Evolutionary conservation across 1,284 basidiomycete genomes (phyloP).

Genomic region (Sparassis latifolia): DNA sequence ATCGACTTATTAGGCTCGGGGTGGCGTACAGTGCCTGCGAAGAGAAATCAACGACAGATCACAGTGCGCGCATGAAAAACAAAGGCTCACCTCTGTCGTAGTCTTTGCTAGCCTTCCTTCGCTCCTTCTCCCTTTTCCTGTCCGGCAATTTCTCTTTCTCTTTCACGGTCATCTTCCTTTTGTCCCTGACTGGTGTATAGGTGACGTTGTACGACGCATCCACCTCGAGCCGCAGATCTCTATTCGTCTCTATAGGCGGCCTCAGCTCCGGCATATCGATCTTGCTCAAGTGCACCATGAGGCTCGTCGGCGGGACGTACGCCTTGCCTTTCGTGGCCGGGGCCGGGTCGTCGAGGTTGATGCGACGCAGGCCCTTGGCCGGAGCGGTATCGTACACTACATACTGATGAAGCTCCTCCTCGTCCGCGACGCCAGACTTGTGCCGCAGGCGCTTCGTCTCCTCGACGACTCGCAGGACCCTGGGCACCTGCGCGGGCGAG

Average conservation of each 20-base stretch:
- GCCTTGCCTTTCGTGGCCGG: conserved; percentile 34
- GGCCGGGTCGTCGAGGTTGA: conserved; percentile 51
- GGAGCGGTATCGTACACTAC: conserved; percentile 56
- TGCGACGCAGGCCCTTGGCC: conserved; percentile 52
- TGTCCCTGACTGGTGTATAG: conserved; percentile 6
- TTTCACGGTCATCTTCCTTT: conserved; percentile 5
- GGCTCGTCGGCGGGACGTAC: conserved; percentile 59
- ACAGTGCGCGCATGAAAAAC: conserved; percentile 11
- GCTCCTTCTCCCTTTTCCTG: conserved; percentile 13
- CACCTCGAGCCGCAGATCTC: conserved; percentile 1
- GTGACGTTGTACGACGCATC: background rate
- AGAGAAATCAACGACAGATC: conserved; percentile 1
- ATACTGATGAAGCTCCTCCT: conserved; percentile 71
- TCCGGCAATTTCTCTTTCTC: conserved; percentile 5
- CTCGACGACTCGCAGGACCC: conserved; percentile 74
- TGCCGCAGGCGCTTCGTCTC: conserved; percentile 69
- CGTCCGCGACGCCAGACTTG: conserved; percentile 58
- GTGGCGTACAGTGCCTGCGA: background rate
- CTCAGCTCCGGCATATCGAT: conserved; percentile 77
- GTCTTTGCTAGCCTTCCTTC: conserved; percentile 18
- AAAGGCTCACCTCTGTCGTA: conserved; percentile 22
- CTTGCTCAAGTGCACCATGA: conserved; percentile 73
- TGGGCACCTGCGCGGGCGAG: conserved; percentile 60
- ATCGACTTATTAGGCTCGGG: conserved; percentile 7
- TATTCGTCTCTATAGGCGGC: conserved; percentile 31